Base-by-base conservation (phyloP, 805 yeast genomes). In the Monosporozyma siamensis region DNA sequence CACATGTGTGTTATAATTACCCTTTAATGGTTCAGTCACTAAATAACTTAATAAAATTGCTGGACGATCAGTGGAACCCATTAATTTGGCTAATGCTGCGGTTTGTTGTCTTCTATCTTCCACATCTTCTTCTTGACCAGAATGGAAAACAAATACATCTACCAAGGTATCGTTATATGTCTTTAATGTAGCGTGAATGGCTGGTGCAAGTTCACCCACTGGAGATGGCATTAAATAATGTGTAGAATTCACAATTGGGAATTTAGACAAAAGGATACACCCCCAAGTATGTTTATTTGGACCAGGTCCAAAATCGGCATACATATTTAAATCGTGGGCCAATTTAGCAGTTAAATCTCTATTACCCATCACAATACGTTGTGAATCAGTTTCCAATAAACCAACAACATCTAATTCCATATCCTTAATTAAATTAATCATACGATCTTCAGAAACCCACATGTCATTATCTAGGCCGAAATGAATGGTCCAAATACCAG, bases 271-370 rank as follows among this genome's bases (percentile, higher is more conserved):
- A 47, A 92, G 70, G 2, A 92, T 92, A 39, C 89, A 82, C 34
- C 98, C 98, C 98, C 98, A 92, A 0, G 98, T 92, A 66, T 92
- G 97, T 63, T 89, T 82, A 61, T 88, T 86, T 42, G 97, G 97
- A 11, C 97, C 96, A 6, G 98, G 98, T 6, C 98, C 98, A 59
- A 79, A 92, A 63, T 92, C 98, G 18, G 81, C 89, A 59, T 92
- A 92, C 90, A 87, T 87, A 34, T 86, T 90, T 52, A 92, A 71
- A 52, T 90, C 95, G 63, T 88, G 95, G 1, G 96, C 95, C 42
- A 92, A 66, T 50, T 80, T 77, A 66, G 86, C 95, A 0, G 97
- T 88, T 55, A 90, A 70, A 58, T 92, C 98, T 56, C 98, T 75
- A 67, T 89, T 87, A 40, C 98, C 98, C 75, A 92, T 92, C 42